Base-by-base conservation (phyloP, 495 filamentous ascomycete species). In the Aspergillus indologenus region DNA sequence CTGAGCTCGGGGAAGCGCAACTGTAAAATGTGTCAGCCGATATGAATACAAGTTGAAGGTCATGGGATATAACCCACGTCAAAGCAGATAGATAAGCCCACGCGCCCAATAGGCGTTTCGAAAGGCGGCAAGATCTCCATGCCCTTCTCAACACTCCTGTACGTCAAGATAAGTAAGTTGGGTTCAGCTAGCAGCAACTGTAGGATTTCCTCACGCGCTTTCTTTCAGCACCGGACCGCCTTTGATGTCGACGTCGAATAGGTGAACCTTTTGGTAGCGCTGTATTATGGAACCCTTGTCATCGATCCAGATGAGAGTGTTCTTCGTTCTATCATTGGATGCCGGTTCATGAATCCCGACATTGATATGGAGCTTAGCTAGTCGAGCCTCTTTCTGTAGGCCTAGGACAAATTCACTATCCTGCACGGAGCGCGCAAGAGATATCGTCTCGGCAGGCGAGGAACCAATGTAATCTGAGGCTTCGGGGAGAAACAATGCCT, bases 401-500 rank as follows among this genome's bases (percentile, higher is more conserved):
- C 90, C 90, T 0, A 78, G 66, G 3, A 96, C 83, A 71, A 96
- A 96, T 56, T 81, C 70, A 47, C 75, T 82, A 19, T 75, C 70
- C 1, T 77, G 66, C 43, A 79, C 78, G 4, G 89, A 79, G 52
- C 79, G 76, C 62, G 81, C 87, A 19, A 96, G 84, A 19, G 81
- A 75, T 8, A 91, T 68, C 0, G 85, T 86, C 65, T 93, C 88
- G 9, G 82, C 71, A 23, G 83, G 71, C 1, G 84, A 85, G 17
- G 79, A 76, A 45, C 82, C 85, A 60, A 96, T 92, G 78, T 96
- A 97, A 74, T 96, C 92, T 58, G 81, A 85, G 44, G 92, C 92
- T 79, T 97, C 92, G 18, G 92, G 94, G 60, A 97, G 88, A 72
- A 96, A 96, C 53, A 97, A 79, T 23, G 88, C 85, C 89, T 93